Evolutionary conservation across 2,329 filamentous ascomycete species (phyloP).

Genomic region (Aureobasidium subglaciale): DNA sequence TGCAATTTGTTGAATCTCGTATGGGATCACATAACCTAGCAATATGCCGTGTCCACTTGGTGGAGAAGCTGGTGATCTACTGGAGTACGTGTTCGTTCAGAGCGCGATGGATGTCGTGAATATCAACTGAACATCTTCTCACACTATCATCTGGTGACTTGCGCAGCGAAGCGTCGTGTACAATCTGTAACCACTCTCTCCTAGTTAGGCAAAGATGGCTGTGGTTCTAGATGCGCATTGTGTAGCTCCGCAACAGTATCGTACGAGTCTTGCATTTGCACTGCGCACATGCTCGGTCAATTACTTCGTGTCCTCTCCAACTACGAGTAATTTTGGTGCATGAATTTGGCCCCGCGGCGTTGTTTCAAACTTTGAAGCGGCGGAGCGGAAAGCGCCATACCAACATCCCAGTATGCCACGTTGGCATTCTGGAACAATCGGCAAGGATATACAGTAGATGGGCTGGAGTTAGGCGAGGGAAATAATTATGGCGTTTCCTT

Average conservation of each 20-base stretch:
- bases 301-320: background rate
- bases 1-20: background rate
- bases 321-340: background rate
- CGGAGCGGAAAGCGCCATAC: background rate
- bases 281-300: constrained; percentile 1
- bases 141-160: background rate
- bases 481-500: background rate
- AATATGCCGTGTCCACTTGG: background rate
- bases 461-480: background rate
- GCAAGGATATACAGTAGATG: background rate
- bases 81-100: background rate
- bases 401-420: background rate
- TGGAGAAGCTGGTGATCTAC: background rate
- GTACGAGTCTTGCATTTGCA: constrained; percentile 6
- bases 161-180: background rate
- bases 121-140: background rate
- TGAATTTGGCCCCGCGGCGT: background rate
- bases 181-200: background rate
- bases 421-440: constrained; percentile 3
- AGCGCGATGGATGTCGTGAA: background rate
- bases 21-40: background rate
- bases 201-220: background rate
- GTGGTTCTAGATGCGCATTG: background rate
- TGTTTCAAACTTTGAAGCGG: background rate
- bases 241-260: background rate